A percentile compares a stretch with the other conserved stretches of the same genome.
These are phyloP conservation scores for Aciculosporium take DNA, from an alignment of 2,329 filamentous ascomycete genomes.

Conservation along the genomic window DNA sequence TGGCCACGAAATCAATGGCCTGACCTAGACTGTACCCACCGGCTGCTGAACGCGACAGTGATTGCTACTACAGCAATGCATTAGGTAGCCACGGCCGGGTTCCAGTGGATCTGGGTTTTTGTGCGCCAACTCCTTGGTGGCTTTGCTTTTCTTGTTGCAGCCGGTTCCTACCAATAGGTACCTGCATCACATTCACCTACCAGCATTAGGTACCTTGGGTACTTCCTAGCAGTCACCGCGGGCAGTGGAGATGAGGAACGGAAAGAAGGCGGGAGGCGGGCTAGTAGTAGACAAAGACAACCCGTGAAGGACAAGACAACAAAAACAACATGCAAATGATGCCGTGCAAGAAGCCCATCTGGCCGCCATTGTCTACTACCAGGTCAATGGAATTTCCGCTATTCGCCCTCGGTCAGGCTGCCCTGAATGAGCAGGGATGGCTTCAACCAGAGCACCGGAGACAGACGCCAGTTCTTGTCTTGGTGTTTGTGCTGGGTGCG, in stretches of 20 bases:
- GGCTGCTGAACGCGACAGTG: background rate
- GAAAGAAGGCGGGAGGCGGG: no score
- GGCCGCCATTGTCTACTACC: no score
- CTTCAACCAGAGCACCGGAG: slow-evolving; percentile 5
- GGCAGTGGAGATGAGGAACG: no score
- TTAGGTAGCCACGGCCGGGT: slow-evolving; percentile 3
- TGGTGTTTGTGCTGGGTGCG: background rate
- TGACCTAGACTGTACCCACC: background rate
- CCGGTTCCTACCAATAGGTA: slow-evolving; percentile 1
- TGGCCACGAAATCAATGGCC: background rate
- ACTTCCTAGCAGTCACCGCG: no score
- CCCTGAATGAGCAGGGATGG: slow-evolving; percentile 3
- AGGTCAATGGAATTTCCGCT: background rate
- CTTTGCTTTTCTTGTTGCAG: slow-evolving; percentile 1
- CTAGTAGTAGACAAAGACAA: no score
- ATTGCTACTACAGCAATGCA: no score
- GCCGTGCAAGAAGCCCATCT: no score
- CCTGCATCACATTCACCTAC: background rate
- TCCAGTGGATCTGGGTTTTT: slow-evolving; percentile 3
- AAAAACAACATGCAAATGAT: no score
- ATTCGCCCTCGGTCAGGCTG: background rate
- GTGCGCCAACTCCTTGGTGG: slow-evolving; percentile 2
- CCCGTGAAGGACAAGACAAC: no score
- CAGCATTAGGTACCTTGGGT: no score
- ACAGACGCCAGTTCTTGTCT: slow-evolving; percentile 20